Evolutionary conservation across 2,329 filamentous ascomycete genomes (phyloP).

Genomic region (Dactylellina cionopaga): DNA sequence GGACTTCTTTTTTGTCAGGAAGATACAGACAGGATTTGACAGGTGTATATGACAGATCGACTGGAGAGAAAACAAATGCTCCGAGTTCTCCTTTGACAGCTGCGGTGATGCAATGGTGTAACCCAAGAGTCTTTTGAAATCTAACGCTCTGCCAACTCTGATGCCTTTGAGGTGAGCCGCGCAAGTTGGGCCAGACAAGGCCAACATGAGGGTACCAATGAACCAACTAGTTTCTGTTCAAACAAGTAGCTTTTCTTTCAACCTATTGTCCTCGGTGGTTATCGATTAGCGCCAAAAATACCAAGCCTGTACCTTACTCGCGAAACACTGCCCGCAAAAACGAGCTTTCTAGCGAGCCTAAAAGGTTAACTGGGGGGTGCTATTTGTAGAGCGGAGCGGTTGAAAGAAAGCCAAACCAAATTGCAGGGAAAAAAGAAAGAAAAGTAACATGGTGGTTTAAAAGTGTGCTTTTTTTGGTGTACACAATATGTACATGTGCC

Average conservation of each 20-base stretch:
- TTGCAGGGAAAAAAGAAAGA: slow-evolving; percentile 7
- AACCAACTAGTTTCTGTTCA: too few species aligned
- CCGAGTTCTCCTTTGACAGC: slow-evolving; percentile 6
- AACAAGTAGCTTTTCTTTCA: slow-evolving; percentile 23
- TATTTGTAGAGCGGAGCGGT: slow-evolving; percentile 29
- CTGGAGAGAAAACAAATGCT: not conserved
- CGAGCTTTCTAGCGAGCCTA: slow-evolving; percentile 2
- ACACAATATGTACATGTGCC: slow-evolving; percentile 47
- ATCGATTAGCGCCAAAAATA: not conserved
- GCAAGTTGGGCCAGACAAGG: not conserved
- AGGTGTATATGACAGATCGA: too few species aligned
- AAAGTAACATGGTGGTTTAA: not conserved
- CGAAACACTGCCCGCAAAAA: not conserved
- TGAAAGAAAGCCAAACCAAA: not conserved
- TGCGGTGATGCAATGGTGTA: not conserved
- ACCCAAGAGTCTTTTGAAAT: too few species aligned
- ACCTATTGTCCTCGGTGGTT: not conserved
- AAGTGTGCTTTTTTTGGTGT: slow-evolving; percentile 47
- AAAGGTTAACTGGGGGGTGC: too few species aligned
- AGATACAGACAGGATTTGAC: slow-evolving; percentile 4
- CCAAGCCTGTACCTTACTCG: not conserved
- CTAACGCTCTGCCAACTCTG: not conserved
- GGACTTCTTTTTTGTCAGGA: not conserved
- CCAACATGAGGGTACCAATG: not conserved
- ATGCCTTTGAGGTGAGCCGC: not conserved